A percentile compares a stretch with the other conserved stretches of the same genome.
Conservation (phyloP, 2,329 filamentous ascomycete genomes). For the Fusarium chaquense region DNA sequence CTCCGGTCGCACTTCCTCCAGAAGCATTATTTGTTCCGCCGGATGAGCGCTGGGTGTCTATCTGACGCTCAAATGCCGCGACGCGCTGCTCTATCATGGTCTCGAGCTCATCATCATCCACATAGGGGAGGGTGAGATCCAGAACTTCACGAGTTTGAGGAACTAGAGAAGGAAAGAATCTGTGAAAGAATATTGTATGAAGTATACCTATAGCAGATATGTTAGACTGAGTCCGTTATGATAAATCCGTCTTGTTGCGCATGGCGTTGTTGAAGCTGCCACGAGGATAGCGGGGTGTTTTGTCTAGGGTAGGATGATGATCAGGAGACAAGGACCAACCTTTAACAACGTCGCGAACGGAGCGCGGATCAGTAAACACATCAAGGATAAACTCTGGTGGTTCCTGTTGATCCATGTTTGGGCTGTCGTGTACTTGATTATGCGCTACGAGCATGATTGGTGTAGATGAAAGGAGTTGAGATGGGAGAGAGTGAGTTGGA, state of each 20-base stretch:
- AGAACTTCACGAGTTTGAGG: constrained; percentile 90
- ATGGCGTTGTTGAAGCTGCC: constrained; percentile 14
- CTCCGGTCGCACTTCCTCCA: constrained; percentile 57
- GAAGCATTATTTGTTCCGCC: constrained; percentile 31
- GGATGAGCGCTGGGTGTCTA: constrained; percentile 69
- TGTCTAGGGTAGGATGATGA: constrained; percentile 43
- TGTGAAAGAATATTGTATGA: constrained; percentile 98
- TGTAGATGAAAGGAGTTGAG: constrained; percentile 5
- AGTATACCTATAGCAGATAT: constrained; percentile 74
- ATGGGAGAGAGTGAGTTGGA: constrained; percentile 14
- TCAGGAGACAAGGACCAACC: constrained; percentile 64
- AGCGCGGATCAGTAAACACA: constrained; percentile 89
- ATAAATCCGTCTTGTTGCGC: not conserved
- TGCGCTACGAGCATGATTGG: constrained; percentile 44
- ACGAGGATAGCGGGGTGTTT: constrained; percentile 31
- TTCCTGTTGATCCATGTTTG: constrained; percentile 61
- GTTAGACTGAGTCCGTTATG: constrained; percentile 8
- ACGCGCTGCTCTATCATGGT: constrained; percentile 93
- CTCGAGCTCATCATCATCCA: constrained; percentile 91
- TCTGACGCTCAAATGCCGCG: constrained; percentile 80
- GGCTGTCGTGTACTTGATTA: constrained; percentile 36
- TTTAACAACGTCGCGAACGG: constrained; percentile 92
- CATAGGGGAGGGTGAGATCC: constrained; percentile 88
- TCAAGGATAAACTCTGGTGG: constrained; percentile 93
- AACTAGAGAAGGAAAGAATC: constrained; percentile 89